These are phyloP conservation scores for Fusarium guadeloupense DNA, from an alignment of 2,329 filamentous ascomycete genomes.

Conservation along the genomic window DNA sequence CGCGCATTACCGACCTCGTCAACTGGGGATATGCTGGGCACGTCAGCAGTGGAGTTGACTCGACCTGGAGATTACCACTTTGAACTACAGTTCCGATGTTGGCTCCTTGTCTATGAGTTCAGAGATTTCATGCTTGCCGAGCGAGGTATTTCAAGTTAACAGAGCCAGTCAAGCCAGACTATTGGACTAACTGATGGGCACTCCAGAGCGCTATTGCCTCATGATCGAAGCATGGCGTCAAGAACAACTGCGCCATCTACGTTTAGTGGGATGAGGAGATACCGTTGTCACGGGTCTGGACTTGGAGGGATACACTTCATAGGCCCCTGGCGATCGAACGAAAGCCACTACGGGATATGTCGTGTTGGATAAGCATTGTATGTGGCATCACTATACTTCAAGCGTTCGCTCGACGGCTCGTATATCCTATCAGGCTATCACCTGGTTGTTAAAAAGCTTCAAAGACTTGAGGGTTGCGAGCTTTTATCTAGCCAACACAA, in stretches of 20 bases:
- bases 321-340: constrained; percentile 32
- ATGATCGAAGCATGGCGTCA: constrained; percentile 28
- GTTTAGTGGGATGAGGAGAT: constrained; percentile 31
- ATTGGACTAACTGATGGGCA: constrained; percentile 21
- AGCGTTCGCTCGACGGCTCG: constrained; percentile 13
- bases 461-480: constrained; percentile 21
- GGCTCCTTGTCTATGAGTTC: constrained; percentile 13
- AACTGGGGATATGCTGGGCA: constrained; percentile 28
- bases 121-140: neutral
- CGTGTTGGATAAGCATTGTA: constrained; percentile 11
- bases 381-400: constrained; percentile 3
- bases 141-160: neutral
- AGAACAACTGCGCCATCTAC: constrained; percentile 19
- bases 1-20: constrained; percentile 3
- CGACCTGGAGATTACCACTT: constrained; percentile 14
- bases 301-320: neutral
- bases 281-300: constrained; percentile 27
- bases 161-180: too few relatives aligned
- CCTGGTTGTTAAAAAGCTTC: constrained; percentile 26
- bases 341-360: constrained; percentile 28
- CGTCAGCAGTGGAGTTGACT: constrained; percentile 36
- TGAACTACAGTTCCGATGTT: constrained; percentile 11
- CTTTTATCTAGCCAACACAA: constrained; percentile 19
- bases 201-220: constrained; percentile 10
- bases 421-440: constrained; percentile 28